These are phyloP conservation scores for Aurantiochytrium sp. DNA, from an alignment of 108 stramenopile genomes.

Conservation along the genomic window DNA sequence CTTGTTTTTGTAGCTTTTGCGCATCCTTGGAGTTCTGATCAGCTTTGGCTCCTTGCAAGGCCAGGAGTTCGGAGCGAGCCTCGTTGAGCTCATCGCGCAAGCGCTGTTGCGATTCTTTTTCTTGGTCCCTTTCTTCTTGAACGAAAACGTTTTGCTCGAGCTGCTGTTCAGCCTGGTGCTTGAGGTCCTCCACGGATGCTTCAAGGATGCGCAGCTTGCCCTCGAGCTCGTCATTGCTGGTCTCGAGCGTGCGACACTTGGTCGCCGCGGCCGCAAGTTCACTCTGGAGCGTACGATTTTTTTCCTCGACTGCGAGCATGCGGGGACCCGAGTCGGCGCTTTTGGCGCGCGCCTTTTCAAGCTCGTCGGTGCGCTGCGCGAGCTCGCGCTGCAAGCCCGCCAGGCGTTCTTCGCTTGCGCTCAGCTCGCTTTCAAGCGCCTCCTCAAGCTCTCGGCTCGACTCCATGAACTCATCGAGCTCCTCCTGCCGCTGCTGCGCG, in stretches of 20 bases:
- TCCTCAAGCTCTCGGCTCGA: not conserved
- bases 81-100: not conserved
- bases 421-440: not conserved
- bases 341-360: not conserved
- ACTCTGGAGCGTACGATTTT: not conserved
- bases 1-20: not conserved
- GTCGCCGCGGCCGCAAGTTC: not conserved
- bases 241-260: not conserved
- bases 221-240: not conserved
- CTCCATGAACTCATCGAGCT: constrained; percentile 14
- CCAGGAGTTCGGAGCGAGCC: not conserved
- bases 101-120: not conserved
- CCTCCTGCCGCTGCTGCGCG: not conserved
- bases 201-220: not conserved
- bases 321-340: not conserved
- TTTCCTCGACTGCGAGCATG: not conserved
- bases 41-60: not conserved
- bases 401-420: not conserved
- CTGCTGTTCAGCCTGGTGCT: not conserved
- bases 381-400: not conserved
- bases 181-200: not conserved
- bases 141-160: not conserved
- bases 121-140: not conserved
- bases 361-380: not conserved
- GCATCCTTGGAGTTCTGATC: not conserved